Base-by-base conservation (phyloP, 2,329 filamentous ascomycete species). In the Zymoseptoria ardabiliae region DNA sequence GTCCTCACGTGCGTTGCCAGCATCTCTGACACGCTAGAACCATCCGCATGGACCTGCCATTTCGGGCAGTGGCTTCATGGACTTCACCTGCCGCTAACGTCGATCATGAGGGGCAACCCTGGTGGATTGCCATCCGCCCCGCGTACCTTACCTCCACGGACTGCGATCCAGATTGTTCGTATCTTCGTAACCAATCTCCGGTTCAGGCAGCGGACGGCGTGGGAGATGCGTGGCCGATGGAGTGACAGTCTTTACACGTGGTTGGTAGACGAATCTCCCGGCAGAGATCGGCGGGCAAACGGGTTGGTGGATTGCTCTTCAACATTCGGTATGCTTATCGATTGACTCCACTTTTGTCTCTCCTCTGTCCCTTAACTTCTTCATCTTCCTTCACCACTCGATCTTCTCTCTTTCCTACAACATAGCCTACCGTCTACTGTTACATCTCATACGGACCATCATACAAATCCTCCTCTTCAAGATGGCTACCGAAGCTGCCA, bases 401-500 rank as follows among this genome's bases (percentile, higher is more conserved):
- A 8, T 28, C 25, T 28, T n/a, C 35, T 45, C 7, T n/a, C 35
- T 17, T 7, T 17, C 17, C 13, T 45, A 7, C 35, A 45, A 17
- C 35, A 45, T 45, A 13, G 11, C n/a, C 35, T 13, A 45, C 17
- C 7, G 4, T n/a, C 35, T 13, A 13, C 35, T 13, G 13, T 45
- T 17, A 13, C 35, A 13, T n/a, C 13, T n/a, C 35, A 45, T 45
- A 45, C 4, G 25, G 9, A 9, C 25, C 2, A 8, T 28, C 25
- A 45, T 17, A 45, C 35, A 13, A 45, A 5, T 17, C 3, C 35
- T 17, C 35, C 13, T 41, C 10, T 7, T 45, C 35, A n/a, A 7
- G 6, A 45, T 45, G 35, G 35, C 35, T 45, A 65, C 64, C 51
- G 57, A 65, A 48, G 45, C 56, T 19, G 54, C 65, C 55, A 57